Evolutionary conservation across 2,329 filamentous ascomycete species (phyloP).

Genomic region (Endoconidiophora polonica): DNA sequence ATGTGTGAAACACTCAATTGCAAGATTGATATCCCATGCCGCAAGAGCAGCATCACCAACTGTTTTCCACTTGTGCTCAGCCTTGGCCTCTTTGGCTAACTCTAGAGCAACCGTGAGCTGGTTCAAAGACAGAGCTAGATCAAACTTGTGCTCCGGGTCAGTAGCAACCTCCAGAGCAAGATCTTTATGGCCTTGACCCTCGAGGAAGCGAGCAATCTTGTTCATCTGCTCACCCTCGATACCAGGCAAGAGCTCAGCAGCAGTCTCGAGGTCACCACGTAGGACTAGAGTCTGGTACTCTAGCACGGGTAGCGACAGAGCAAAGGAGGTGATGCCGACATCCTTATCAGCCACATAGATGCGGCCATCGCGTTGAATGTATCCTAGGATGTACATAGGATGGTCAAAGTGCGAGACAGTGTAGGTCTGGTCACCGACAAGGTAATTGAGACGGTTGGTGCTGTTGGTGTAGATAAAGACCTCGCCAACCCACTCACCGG

Average conservation of each 20-base stretch:
- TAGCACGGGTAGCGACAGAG: slow-evolving; percentile 77
- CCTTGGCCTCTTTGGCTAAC: slow-evolving; percentile 66
- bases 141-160: slow-evolving; percentile 91
- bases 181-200: slow-evolving; percentile 94
- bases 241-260: slow-evolving; percentile 64
- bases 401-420: slow-evolving; percentile 95
- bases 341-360: slow-evolving; percentile 96
- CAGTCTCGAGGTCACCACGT: slow-evolving; percentile 81
- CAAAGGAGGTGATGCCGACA: slow-evolving; percentile 77
- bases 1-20: slow-evolving; percentile 82
- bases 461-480: slow-evolving; percentile 98
- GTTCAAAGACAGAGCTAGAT: slow-evolving; percentile 68
- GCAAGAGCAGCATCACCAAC: slow-evolving; percentile 81
- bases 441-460: slow-evolving; percentile 91
- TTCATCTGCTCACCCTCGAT: slow-evolving; percentile 91
- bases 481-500: slow-evolving; percentile 94
- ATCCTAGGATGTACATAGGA: slow-evolving; percentile 86
- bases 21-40: slow-evolving; percentile 73
- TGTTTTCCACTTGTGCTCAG: slow-evolving; percentile 96
- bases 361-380: slow-evolving; percentile 85
- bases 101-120: slow-evolving; percentile 74
- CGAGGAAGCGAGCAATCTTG: slow-evolving; percentile 93
- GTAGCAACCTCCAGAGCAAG: slow-evolving; percentile 87
- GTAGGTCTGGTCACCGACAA: slow-evolving; percentile 95
- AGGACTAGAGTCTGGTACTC: slow-evolving; percentile 96